Percentiles rank a stretch among this genome's conserved stretches.
Conservation (phyloP, 352 stramenopile species). For the Pelagophyceae sp. region DNA sequence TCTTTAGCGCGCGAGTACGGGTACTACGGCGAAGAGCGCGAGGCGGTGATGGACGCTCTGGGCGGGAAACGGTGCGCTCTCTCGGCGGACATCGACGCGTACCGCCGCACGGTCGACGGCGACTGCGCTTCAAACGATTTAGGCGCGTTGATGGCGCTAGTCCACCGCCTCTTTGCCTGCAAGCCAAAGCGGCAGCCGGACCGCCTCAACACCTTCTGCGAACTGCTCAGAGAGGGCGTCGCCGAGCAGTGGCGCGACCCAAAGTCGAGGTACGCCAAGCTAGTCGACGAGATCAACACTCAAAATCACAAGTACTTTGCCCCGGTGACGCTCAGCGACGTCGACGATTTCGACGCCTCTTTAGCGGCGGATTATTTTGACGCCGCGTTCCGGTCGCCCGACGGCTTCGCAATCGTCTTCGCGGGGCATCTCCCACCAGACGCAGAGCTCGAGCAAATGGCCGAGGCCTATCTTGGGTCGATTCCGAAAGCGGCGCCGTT, state of each 20-base stretch:
- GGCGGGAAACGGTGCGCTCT: not conserved
- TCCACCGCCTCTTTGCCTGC: not conserved
- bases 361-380: slow-evolving; percentile 1
- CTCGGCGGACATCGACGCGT: slow-evolving; percentile 10
- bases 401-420: not conserved
- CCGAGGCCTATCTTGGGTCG: not conserved
- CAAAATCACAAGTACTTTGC: not conserved
- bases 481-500: not conserved
- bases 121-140: slow-evolving; percentile 4
- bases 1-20: slow-evolving; percentile 6
- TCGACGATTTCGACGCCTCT: slow-evolving; percentile 6
- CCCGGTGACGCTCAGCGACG: not conserved
- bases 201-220: not conserved
- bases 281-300: not conserved
- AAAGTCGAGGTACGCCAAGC: not conserved
- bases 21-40: not conserved
- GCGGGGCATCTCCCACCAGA: not conserved
- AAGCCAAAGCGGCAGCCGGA: not conserved
- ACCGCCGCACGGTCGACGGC: not conserved
- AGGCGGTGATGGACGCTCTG: not conserved
- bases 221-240: not conserved
- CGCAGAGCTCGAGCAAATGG: not conserved
- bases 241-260: not conserved
- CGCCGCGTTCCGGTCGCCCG: not conserved
- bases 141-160: not conserved